phyloP scores from a whole-genome alignment of 2,329 filamentous ascomycete genomes.

The Phaeomoniella chlamydospora region DNA sequence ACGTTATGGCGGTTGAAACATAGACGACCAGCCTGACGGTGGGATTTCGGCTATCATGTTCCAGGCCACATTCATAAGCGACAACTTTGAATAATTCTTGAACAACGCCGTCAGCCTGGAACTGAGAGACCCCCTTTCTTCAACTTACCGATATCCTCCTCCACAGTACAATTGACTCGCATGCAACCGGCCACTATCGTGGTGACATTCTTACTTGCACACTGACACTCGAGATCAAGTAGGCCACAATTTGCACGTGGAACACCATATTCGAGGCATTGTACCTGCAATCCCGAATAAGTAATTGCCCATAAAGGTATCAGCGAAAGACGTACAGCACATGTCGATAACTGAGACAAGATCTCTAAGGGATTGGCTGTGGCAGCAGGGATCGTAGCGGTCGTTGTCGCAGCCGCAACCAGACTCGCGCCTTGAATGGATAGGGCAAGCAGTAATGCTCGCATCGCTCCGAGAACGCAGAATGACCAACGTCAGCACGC shows the following conservation, averaged over 20 bases:
- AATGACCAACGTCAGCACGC: too few species aligned
- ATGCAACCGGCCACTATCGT: not conserved
- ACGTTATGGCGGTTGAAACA: not conserved
- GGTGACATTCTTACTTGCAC: not conserved
- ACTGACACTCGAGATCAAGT: not conserved
- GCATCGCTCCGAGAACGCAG: too few species aligned
- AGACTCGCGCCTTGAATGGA: too few species aligned
- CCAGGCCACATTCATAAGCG: not conserved
- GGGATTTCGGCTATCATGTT: not conserved
- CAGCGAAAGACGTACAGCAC: not conserved
- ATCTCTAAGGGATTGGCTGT: not conserved
- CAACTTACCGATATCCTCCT: not conserved
- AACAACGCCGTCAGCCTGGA: too few species aligned
- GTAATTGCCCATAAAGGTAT: not conserved
- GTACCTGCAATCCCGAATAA: not conserved
- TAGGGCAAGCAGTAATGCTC: too few species aligned
- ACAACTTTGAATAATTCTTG: not conserved
- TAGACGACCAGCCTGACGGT: not conserved
- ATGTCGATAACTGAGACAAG: not conserved
- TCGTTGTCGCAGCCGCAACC: too few species aligned
- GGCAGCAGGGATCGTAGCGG: too few species aligned
- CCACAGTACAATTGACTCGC: not conserved
- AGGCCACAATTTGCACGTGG: not conserved
- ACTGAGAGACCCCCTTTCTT: not conserved
- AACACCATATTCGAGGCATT: not conserved